Base-by-base conservation (phyloP, 2,329 filamentous ascomycete genomes). In the Sporothrix curviconia region DNA sequence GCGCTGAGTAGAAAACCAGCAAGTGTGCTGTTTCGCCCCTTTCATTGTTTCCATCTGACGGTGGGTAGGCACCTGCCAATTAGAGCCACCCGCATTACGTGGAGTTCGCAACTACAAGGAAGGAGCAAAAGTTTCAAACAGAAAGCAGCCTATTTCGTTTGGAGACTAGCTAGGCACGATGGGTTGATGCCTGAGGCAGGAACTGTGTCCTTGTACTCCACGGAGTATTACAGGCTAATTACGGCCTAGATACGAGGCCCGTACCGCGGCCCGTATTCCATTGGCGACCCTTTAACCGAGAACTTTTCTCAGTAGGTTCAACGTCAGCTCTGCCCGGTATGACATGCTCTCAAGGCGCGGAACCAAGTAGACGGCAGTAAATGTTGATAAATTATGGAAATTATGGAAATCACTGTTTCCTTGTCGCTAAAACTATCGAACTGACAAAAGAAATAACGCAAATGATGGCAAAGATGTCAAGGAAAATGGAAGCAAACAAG, bases 11-110 rank as follows among this genome's bases (percentile, higher is more conserved):
- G 44, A 17, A 24, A 19, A 12, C 24, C n/a, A 12, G 44, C 32
- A 34, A 22, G n/a, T n/a, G n/a, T 46, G 24, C 43, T 44, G 12
- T 43, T 24, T 15, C 34, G 53, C 56, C 50, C 53, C 56, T 44
- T 57, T 54, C 24, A 25, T 25, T 49, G 50, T 37, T 55, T 43
- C 56, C 47, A n/a, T 34, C 11, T 37, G 34, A 25, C 30, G 17
- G 25, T 37, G 32, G 47, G 47, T 50, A 37, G 47, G 19, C 14
- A 32, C 5, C 28, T 15, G 15, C 56, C 59, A 59, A 57, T 58
- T 15, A 57, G 56, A 34, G 28, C 8, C 36, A 34, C 30, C 37
- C 49, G 47, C 36, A 57, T 57, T 59, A 57, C 59, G 59, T 57
- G 59, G 53, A 57, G 47, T 2, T 34, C 11, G 7, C 4, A 15